Conservation (phyloP, 2,329 filamentous ascomycete species). For the Coniosporium uncinatum region DNA sequence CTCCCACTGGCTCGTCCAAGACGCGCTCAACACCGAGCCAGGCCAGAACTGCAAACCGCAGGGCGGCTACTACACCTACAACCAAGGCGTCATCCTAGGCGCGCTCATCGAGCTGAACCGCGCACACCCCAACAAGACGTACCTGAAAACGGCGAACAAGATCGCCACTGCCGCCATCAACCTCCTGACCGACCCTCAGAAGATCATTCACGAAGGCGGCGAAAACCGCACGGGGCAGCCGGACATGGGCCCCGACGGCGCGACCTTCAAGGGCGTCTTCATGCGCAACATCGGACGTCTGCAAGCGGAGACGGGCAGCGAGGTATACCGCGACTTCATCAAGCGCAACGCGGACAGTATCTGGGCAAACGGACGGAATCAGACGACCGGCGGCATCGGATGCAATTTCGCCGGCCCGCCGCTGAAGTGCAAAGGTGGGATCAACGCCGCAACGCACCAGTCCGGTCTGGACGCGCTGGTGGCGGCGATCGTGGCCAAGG, state of each 20-base stretch:
- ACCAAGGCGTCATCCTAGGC: conserved; percentile 56
- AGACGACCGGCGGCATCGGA: conserved; percentile 45
- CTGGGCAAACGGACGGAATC: conserved; percentile 53
- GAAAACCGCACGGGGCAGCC: conserved; percentile 20
- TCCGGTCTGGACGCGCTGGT: conserved; percentile 63
- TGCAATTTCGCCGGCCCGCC: conserved; percentile 62
- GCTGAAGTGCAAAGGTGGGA: conserved; percentile 34
- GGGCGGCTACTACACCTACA: conserved; percentile 44
- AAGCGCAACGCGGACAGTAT: conserved; percentile 58
- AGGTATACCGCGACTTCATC: conserved; percentile 48
- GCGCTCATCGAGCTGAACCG: conserved; percentile 48
- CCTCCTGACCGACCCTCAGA: conserved; percentile 16
- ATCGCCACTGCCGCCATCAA: conserved; percentile 25
- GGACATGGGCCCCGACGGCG: conserved; percentile 28
- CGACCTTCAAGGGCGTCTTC: conserved; percentile 71
- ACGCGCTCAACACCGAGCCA: conserved; percentile 46
- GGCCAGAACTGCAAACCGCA: conserved; percentile 14
- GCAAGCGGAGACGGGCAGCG: conserved; percentile 42
- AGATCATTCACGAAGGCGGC: conserved; percentile 31
- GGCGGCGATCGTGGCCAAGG: conserved; percentile 36
- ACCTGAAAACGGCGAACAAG: conserved; percentile 23
- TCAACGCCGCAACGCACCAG: conserved; percentile 54
- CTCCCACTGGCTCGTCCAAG: conserved; percentile 42
- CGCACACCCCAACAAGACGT: conserved; percentile 24
- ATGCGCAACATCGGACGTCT: conserved; percentile 57